Evolutionary conservation across 1,139 yeast genomes (phyloP), one percentile per base, ranked within the genome.

Genomic region (Nakaseomyces nivariensis): DNA sequence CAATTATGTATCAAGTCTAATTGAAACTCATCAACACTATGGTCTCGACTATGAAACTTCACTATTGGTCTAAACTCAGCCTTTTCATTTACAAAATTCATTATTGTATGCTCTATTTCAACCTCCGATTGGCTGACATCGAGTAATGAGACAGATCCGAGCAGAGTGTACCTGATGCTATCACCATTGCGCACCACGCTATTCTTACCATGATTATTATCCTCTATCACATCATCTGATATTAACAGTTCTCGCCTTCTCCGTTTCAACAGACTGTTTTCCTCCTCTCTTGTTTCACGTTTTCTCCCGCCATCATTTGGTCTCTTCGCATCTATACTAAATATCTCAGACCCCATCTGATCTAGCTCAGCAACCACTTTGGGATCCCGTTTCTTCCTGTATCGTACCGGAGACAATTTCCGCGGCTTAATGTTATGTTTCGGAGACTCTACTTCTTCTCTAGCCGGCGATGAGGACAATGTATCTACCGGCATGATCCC

Each of bases 401-500:
- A 41, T 26, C 44, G 33, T 11, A 41, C 44, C 27, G 44, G 44
- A 7, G 44, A 41, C 44, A 41, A 8, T 24, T 13, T 27, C 34
- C 44, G 6, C 25, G 24, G 22, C 33, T 13, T 29, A 25, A 10
- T 25, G 4, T n/a, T 27, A 29, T 24, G 31, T 17, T 17, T 17
- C 5, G 46, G 31, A 11, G 26, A 32, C 37, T 24, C 26, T 11
- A 5, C 29, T 8, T 32, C 37, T 5, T 43, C 47, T 33, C 33
- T 13, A 25, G 27, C 33, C 7, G 48, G 48, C 29, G 48, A 45
- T 24, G 48, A 45, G 36, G 48, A 45, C 37, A 45, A 25, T 8
- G 48, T 45, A 29, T 45, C 43, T 11, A 45, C 37, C 27, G 48
- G 48, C 37, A 45, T 43, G 33, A 41, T 41, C 33, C 44, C 44